A percentile compares a stretch with the other conserved stretches of the same genome.
These are phyloP conservation scores for Debaryomycetaceae sp. DNA, from an alignment of 1,139 yeast species.

Conservation along the genomic window DNA sequence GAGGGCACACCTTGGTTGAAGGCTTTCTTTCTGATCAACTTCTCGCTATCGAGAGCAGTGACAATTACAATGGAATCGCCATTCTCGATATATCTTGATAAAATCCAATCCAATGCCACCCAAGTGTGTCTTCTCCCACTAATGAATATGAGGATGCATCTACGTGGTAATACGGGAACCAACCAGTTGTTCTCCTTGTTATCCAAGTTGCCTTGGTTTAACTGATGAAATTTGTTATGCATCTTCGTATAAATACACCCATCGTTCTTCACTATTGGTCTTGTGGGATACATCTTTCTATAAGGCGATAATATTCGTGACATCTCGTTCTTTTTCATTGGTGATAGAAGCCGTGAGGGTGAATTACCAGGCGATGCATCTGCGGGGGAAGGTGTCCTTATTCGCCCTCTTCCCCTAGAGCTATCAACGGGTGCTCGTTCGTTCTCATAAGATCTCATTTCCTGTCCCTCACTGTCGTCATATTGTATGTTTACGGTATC, in stretches of 20 bases:
- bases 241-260: slow-evolving; percentile 49
- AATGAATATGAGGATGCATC: slow-evolving; percentile 61
- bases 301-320: slow-evolving; percentile 2
- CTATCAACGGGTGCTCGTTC: not conserved
- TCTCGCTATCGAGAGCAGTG: slow-evolving; percentile 28
- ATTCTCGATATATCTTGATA: slow-evolving; percentile 48
- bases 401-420: slow-evolving; percentile 12
- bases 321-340: not conserved
- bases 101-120: slow-evolving; percentile 73
- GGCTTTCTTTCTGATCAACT: slow-evolving; percentile 1
- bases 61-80: slow-evolving; percentile 66
- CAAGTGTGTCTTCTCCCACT: slow-evolving; percentile 74
- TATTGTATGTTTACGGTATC: slow-evolving; percentile 20
- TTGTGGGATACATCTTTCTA: slow-evolving; percentile 40
- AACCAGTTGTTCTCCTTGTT: slow-evolving; percentile 14
- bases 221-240: slow-evolving; percentile 41
- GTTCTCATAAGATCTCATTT: slow-evolving; percentile 2
- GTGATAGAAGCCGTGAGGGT: not conserved
- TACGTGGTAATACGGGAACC: slow-evolving; percentile 43
- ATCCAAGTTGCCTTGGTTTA: slow-evolving; percentile 30
- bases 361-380: slow-evolving; percentile 11
- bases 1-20: slow-evolving; percentile 16
- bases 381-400: slow-evolving; percentile 14
- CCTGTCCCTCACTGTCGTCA: slow-evolving; percentile 11
- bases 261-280: slow-evolving; percentile 48